Conservation (phyloP, 2,329 filamentous ascomycete species). For the Epichloe sibirici region DNA sequence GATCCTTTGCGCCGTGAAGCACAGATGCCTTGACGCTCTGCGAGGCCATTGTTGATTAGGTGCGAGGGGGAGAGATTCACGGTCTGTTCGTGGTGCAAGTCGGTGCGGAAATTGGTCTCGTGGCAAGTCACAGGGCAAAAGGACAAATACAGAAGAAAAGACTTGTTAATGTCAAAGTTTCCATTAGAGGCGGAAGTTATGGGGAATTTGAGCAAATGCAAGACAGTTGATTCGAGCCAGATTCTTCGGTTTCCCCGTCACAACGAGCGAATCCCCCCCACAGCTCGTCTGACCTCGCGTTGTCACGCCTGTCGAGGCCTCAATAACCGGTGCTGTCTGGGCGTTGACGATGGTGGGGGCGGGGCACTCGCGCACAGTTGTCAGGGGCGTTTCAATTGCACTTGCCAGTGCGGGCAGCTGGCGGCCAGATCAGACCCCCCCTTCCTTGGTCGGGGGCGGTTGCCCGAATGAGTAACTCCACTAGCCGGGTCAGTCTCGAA, state of each 20-base stretch:
- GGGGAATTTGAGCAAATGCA: neutral
- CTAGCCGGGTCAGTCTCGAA: neutral
- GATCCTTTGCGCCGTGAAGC: constrained; percentile 38
- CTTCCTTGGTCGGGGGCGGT: neutral
- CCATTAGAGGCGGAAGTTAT: neutral
- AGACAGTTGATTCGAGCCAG: neutral
- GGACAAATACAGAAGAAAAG: neutral
- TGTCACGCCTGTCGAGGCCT: neutral
- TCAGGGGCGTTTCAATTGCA: neutral
- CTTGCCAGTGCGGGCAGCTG: neutral
- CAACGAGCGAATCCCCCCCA: neutral
- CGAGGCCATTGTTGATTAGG: neutral
- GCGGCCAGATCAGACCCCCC: neutral
- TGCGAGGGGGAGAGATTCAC: neutral
- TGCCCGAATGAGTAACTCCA: neutral
- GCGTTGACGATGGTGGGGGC: neutral
- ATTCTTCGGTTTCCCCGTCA: neutral
- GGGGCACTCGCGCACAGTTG: neutral
- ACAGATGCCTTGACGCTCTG: constrained; percentile 35
- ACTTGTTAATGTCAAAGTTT: neutral
- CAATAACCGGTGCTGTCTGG: neutral
- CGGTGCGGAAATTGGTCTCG: neutral
- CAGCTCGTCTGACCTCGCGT: neutral
- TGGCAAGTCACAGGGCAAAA: neutral
- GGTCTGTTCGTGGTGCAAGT: neutral